Conservation (phyloP, 2,329 filamentous ascomycete genomes). For the Colletotrichum viniferum region DNA sequence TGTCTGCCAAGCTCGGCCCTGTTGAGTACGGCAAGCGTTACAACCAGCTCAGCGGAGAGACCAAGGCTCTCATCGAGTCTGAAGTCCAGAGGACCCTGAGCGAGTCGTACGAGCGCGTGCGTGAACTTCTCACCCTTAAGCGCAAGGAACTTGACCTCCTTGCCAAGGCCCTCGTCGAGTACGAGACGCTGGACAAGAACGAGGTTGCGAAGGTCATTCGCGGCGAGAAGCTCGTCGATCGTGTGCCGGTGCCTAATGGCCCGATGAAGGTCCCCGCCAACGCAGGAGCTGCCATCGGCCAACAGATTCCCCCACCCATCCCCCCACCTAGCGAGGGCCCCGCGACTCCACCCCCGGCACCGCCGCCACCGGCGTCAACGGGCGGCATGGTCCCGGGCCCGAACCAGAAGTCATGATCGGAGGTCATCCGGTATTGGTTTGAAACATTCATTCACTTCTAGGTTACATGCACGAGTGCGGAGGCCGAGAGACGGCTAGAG, state of each 20-base stretch:
- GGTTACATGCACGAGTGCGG: not conserved
- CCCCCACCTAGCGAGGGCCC: conserved; percentile 9
- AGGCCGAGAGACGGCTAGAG: not conserved
- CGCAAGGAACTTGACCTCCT: conserved; percentile 86
- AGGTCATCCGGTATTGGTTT: not conserved
- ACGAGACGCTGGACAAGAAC: conserved; percentile 87
- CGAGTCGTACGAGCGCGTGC: conserved; percentile 78
- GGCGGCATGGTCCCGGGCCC: not conserved
- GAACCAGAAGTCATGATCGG: conserved; percentile 10
- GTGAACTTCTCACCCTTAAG: conserved; percentile 72
- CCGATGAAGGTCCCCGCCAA: conserved; percentile 39
- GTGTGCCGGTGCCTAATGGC: conserved; percentile 67
- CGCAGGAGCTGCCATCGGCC: not conserved
- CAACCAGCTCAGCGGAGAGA: conserved; percentile 80
- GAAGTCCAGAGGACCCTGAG: conserved; percentile 88
- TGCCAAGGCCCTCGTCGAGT: conserved; percentile 88
- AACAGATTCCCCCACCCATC: conserved; percentile 8
- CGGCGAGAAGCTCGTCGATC: conserved; percentile 79
- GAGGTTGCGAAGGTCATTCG: conserved; percentile 91
- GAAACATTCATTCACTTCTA: not conserved
- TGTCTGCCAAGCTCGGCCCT: conserved; percentile 86
- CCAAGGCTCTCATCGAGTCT: conserved; percentile 82
- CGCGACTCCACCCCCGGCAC: conserved; percentile 5
- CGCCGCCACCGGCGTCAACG: conserved; percentile 17
- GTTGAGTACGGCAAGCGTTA: conserved; percentile 87